Conservation (phyloP, 495 filamentous ascomycete species). For the Aspergillus taichungensis region DNA sequence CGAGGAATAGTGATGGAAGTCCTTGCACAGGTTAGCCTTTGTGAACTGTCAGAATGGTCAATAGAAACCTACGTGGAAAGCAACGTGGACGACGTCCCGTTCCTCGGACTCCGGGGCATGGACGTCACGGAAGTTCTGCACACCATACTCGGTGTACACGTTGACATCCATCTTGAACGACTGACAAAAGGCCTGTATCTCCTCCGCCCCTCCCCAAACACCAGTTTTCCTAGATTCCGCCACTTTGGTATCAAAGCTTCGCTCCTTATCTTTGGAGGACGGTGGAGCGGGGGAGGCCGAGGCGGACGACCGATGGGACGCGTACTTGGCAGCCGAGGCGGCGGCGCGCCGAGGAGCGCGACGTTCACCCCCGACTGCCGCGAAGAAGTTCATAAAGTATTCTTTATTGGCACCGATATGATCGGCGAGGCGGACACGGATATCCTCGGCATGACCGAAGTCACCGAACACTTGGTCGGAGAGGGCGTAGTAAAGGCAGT, state of each 20-base stretch:
- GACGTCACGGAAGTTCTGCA: slow-evolving; percentile 39
- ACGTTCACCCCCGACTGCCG: slow-evolving; percentile 50
- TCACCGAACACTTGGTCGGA: slow-evolving; percentile 66
- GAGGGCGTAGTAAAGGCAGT: slow-evolving; percentile 71
- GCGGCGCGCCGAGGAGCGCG: slow-evolving; percentile 55
- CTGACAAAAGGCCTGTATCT: slow-evolving; percentile 59
- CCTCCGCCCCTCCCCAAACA: slow-evolving; percentile 64
- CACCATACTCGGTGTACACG: slow-evolving; percentile 47
- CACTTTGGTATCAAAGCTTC: slow-evolving; percentile 54
- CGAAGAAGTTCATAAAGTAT: slow-evolving; percentile 61
- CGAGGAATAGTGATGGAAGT: slow-evolving; percentile 69
- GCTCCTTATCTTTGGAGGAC: slow-evolving; percentile 49
- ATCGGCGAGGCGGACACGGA: slow-evolving; percentile 51
- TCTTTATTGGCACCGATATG: slow-evolving; percentile 53
- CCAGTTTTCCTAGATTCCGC: slow-evolving; percentile 51
- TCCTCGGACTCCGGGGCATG: slow-evolving; percentile 34
- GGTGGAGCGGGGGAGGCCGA: slow-evolving; percentile 30
- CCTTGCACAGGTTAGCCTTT: slow-evolving; percentile 1
- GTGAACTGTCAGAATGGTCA: neutral
- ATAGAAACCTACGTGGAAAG: slow-evolving; percentile 54
- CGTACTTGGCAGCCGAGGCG: slow-evolving; percentile 28
- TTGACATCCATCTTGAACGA: slow-evolving; percentile 55
- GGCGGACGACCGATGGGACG: slow-evolving; percentile 25
- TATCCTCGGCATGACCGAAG: slow-evolving; percentile 46
- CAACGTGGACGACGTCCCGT: slow-evolving; percentile 50